Conservation (phyloP, 495 filamentous ascomycete genomes). For the Penicillium bialowiezense region DNA sequence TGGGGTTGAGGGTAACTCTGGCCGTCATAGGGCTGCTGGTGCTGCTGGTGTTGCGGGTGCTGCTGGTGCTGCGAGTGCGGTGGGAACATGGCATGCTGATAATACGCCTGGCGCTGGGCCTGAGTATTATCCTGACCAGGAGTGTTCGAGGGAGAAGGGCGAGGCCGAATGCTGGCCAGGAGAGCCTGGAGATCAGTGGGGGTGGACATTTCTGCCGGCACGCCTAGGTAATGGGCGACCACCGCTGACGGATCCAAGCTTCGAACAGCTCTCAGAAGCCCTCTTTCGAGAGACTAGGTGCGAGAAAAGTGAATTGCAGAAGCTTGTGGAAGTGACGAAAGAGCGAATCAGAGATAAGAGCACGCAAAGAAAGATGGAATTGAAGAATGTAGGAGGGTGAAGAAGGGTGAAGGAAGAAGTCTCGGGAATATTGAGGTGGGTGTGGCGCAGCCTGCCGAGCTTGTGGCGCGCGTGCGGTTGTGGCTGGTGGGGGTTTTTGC, state of each 20-base stretch:
- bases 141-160: slow-evolving; percentile 36
- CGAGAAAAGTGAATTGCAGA: slow-evolving; percentile 22
- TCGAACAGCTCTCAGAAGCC: slow-evolving; percentile 24
- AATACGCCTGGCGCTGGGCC: slow-evolving; percentile 31
- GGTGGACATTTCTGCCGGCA: slow-evolving; percentile 51
- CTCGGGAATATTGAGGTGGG: slow-evolving; percentile 8
- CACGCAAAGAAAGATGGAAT: slow-evolving; percentile 15
- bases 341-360: slow-evolving; percentile 3
- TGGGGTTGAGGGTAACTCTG: slow-evolving; percentile 37
- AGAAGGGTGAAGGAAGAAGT: slow-evolving; percentile 20
- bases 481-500: slow-evolving; percentile 20
- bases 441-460: slow-evolving; percentile 6
- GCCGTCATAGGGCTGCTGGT: slow-evolving; percentile 37
- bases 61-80: too few species aligned
- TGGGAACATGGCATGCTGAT: slow-evolving; percentile 33
- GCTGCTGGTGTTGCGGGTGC: too few species aligned
- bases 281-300: slow-evolving; percentile 38
- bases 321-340: slow-evolving; percentile 1
- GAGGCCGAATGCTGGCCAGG: slow-evolving; percentile 44
- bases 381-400: slow-evolving; percentile 19
- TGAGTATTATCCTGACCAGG: slow-evolving; percentile 34
- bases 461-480: slow-evolving; percentile 5
- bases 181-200: slow-evolving; percentile 50
- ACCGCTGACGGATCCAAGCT: slow-evolving; percentile 32
- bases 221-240: slow-evolving; percentile 31